These are phyloP conservation scores for Aspergillus spinulosporus DNA, from an alignment of 2,329 filamentous ascomycete genomes.

Conservation along the genomic window DNA sequence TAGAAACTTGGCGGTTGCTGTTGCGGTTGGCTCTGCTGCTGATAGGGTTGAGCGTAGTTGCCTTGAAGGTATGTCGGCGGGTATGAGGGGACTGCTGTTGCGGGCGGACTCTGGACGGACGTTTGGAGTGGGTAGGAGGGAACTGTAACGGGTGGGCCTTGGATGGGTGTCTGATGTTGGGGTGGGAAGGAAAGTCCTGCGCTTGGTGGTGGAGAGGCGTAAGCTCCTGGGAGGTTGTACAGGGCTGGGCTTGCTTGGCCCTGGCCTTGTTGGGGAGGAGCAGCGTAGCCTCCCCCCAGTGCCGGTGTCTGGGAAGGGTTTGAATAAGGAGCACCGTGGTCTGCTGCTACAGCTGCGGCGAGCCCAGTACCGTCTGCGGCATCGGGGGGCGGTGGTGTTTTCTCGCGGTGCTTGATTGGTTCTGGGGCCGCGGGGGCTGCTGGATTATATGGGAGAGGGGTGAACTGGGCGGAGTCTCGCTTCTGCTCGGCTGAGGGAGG, in stretches of 20 bases:
- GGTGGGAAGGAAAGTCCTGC: slow-evolving; percentile 33
- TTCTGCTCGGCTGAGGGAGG: slow-evolving; percentile 24
- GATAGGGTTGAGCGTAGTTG: background rate
- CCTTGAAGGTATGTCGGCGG: slow-evolving; percentile 26
- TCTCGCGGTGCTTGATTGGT: slow-evolving; percentile 63
- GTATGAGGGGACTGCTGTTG: slow-evolving; percentile 30
- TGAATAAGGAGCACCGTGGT: slow-evolving; percentile 37
- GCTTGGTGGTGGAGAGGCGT: slow-evolving; percentile 40
- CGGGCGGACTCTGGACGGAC: slow-evolving; percentile 29
- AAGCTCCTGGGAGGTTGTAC: slow-evolving; percentile 30
- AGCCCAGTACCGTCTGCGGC: slow-evolving; percentile 51
- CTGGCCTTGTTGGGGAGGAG: slow-evolving; percentile 22
- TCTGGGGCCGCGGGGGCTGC: slow-evolving; percentile 66
- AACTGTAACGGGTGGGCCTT: slow-evolving; percentile 25
- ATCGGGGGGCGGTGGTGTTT: slow-evolving; percentile 64
- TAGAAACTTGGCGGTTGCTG: slow-evolving; percentile 10
- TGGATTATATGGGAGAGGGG: slow-evolving; percentile 63
- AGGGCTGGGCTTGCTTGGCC: slow-evolving; percentile 23
- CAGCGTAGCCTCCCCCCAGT: slow-evolving; percentile 21
- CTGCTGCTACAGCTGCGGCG: slow-evolving; percentile 42
- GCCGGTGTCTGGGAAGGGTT: slow-evolving; percentile 29
- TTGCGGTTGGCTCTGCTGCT: slow-evolving; percentile 2
- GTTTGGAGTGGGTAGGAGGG: slow-evolving; percentile 33
- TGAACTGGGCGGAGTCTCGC: slow-evolving; percentile 39
- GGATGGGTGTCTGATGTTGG: slow-evolving; percentile 25